Conservation (phyloP, 768 basidiomycete genomes). For the Gymnopilus dilepis region DNA sequence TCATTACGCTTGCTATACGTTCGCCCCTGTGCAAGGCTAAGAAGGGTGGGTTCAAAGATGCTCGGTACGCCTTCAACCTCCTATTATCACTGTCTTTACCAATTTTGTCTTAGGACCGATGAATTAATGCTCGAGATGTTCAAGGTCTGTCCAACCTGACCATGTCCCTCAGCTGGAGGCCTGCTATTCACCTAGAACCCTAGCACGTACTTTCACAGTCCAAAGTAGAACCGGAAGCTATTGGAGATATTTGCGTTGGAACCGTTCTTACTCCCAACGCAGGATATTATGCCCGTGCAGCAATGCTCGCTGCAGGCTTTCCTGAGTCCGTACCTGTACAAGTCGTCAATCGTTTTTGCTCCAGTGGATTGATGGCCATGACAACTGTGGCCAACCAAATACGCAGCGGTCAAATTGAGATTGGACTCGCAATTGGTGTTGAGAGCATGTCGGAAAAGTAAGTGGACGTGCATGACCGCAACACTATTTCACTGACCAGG, state of each 20-base stretch:
- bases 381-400: conserved; percentile 80
- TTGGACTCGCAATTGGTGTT: conserved; percentile 82
- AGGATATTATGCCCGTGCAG: conserved; percentile 72
- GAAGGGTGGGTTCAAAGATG: conserved; percentile 79
- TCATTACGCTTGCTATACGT: conserved; percentile 81
- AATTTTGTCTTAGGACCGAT: conserved; percentile 56
- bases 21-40: conserved; percentile 78
- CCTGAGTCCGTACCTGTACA: conserved; percentile 80
- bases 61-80: conserved; percentile 44
- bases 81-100: background rate
- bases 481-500: background rate
- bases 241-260: conserved; percentile 83
- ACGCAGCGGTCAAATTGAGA: conserved; percentile 75
- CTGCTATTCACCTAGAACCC: too few species aligned
- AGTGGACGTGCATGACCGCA: conserved; percentile 22
- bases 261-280: conserved; percentile 71
- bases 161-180: background rate
- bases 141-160: conserved; percentile 48
- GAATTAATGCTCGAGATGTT: conserved; percentile 85
- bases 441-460: conserved; percentile 87
- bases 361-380: conserved; percentile 85
- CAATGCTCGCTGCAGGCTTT: conserved; percentile 81
- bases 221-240: conserved; percentile 62
- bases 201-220: conserved; percentile 67
- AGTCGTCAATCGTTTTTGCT: conserved; percentile 81